These are phyloP conservation scores for Eleusine coracana DNA, from an alignment of 176 grass and related monocot genomes.

Conservation along the genomic window DNA sequence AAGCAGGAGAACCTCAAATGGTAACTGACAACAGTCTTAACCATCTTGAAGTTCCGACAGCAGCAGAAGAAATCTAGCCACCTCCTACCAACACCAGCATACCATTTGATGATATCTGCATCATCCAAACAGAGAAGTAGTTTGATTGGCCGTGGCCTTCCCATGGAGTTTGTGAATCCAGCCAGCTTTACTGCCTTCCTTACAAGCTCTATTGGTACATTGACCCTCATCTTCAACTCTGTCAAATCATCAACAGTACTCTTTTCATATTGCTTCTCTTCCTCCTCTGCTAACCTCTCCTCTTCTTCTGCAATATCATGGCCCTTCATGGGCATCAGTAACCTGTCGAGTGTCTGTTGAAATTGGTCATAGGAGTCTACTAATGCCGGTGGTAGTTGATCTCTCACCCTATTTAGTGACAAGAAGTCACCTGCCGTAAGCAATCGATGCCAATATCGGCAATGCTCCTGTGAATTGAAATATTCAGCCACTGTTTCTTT, in stretches of 20 bases:
- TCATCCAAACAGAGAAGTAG: slow-evolving; percentile 90
- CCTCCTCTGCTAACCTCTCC: slow-evolving; percentile 60
- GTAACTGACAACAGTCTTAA: slow-evolving; percentile 83
- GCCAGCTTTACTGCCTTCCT: slow-evolving; percentile 79
- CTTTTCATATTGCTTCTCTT: slow-evolving; percentile 74
- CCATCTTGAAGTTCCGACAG: slow-evolving; percentile 84
- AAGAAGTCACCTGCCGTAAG: slow-evolving; percentile 87
- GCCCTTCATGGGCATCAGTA: slow-evolving; percentile 60
- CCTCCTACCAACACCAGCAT: slow-evolving; percentile 77
- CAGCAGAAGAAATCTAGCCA: slow-evolving; percentile 97
- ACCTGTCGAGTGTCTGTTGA: slow-evolving; percentile 60
- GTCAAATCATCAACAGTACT: slow-evolving; percentile 79
- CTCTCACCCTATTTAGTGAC: slow-evolving; percentile 61
- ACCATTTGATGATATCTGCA: slow-evolving; percentile 92
- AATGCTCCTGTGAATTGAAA: slow-evolving; percentile 61
- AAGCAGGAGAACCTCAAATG: slow-evolving; percentile 98
- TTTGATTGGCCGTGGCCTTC: slow-evolving; percentile 77
- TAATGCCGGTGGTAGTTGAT: slow-evolving; percentile 70
- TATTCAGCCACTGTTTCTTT: slow-evolving; percentile 62
- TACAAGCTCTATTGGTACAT: slow-evolving; percentile 72
- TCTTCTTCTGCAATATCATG: slow-evolving; percentile 50
- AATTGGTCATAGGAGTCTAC: slow-evolving; percentile 85
- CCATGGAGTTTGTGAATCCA: slow-evolving; percentile 91
- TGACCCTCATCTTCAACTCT: slow-evolving; percentile 81
- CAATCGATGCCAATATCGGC: slow-evolving; percentile 71